A percentile compares a stretch with the other conserved stretches of the same genome.
phyloP scores from a whole-genome alignment of 257 asterid species.

The Fraxinus quadrangulata region DNA sequence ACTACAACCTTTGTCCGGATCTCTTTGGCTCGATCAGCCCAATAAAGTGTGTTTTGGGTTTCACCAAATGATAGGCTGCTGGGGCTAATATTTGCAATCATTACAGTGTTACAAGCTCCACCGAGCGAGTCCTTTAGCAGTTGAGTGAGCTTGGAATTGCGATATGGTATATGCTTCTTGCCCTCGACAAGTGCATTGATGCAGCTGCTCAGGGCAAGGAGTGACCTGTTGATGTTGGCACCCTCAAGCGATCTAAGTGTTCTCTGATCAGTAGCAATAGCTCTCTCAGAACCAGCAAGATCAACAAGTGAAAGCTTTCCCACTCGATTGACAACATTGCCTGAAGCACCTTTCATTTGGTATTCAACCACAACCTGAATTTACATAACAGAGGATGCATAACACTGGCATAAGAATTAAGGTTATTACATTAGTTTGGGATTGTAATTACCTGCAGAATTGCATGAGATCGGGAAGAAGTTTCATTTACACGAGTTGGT shows the following conservation, averaged over 20 bases:
- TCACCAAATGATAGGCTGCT: conserved; percentile 57
- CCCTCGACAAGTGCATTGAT: conserved; percentile 72
- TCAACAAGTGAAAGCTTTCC: conserved; percentile 70
- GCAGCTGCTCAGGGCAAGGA: conserved; percentile 72
- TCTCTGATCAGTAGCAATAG: conserved; percentile 68
- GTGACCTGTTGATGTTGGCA: conserved; percentile 65
- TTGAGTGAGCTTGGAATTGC: conserved; percentile 74
- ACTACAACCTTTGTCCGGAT: conserved; percentile 56
- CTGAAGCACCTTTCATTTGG: conserved; percentile 43
- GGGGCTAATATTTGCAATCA: conserved; percentile 72
- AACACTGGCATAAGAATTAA: not conserved
- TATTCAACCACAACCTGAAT: conserved; percentile 53
- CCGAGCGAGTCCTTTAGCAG: conserved; percentile 66
- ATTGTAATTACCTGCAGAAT: conserved; percentile 53
- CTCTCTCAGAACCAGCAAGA: conserved; percentile 84
- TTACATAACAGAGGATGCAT: conserved; percentile 1
- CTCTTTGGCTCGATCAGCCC: conserved; percentile 81
- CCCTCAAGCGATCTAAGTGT: conserved; percentile 71
- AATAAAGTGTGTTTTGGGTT: conserved; percentile 68
- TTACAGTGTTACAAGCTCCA: conserved; percentile 65
- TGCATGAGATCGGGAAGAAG: conserved; percentile 73
- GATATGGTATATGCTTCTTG: conserved; percentile 66
- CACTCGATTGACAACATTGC: conserved; percentile 42
- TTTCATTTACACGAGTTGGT: conserved; percentile 68
- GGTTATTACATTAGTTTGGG: not conserved